Percentiles rank a stretch among this genome's conserved stretches.
Evolutionary conservation across 164 flowering plant species (phyloP).

Genomic region (Hamamelis virginiana): DNA sequence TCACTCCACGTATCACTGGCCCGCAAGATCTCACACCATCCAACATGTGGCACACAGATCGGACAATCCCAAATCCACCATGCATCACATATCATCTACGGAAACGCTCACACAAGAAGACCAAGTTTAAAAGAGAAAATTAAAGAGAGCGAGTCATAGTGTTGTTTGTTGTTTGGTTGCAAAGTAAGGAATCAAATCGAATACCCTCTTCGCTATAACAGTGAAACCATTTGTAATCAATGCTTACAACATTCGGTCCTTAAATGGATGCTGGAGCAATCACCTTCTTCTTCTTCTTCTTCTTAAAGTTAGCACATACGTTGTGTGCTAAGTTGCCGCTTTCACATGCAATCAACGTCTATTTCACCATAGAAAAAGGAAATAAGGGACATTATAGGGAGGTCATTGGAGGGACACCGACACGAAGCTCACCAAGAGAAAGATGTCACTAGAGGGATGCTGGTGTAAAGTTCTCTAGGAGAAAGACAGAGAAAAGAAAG

Average conservation of each 20-base stretch:
- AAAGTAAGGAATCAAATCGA: slow-evolving; percentile 11
- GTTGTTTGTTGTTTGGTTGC: slow-evolving; percentile 3
- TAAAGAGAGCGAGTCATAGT: neutral
- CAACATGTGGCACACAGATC: neutral
- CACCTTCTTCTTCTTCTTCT: too few relatives aligned
- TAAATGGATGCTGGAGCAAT: slow-evolving; percentile 32
- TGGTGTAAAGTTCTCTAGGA: too few relatives aligned
- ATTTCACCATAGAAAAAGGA: slow-evolving; percentile 9
- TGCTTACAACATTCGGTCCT: slow-evolving; percentile 6
- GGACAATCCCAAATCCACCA: neutral
- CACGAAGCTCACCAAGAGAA: too few relatives aligned
- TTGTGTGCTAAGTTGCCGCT: slow-evolving; percentile 37
- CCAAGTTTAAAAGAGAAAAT: neutral
- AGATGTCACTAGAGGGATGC: too few relatives aligned
- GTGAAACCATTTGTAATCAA: neutral
- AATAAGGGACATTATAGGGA: too few relatives aligned
- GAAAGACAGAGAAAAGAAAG: too few relatives aligned
- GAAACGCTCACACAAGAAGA: neutral
- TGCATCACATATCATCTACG: neutral
- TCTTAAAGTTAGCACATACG: slow-evolving; percentile 6
- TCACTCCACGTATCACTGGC: too few relatives aligned
- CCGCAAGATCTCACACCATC: neutral
- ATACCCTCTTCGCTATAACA: neutral
- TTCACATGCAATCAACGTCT: slow-evolving; percentile 42
- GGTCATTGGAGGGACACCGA: too few relatives aligned